These are phyloP conservation scores for Endothia cerciana DNA, from an alignment of 2,329 filamentous ascomycete genomes.

Conservation along the genomic window DNA sequence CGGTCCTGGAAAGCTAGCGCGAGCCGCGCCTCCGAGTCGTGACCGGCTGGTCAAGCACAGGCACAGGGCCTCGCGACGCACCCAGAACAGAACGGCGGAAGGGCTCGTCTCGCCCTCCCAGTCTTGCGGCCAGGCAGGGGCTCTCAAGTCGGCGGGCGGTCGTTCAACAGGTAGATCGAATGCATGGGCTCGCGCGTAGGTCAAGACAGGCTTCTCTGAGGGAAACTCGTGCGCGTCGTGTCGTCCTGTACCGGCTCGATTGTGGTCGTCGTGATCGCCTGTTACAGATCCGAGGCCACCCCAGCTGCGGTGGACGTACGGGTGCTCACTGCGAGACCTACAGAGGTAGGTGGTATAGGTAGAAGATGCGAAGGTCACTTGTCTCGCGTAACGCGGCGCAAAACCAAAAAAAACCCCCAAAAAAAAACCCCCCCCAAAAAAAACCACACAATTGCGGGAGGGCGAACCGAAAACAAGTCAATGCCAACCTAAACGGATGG, in stretches of 20 bases:
- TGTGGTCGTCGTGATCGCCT: not conserved
- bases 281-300: not conserved
- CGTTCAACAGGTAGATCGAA: not conserved
- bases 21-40: not conserved
- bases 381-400: constrained; percentile 8
- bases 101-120: not conserved
- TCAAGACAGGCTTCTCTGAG: not conserved
- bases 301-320: not conserved
- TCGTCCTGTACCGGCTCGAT: not conserved
- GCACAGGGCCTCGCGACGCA: constrained; percentile 11
- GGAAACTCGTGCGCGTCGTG: not conserved
- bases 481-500: constrained; percentile 1
- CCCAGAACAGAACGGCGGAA: constrained; percentile 2
- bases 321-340: constrained; percentile 1
- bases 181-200: constrained; percentile 1
- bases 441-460: not conserved
- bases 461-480: not conserved
- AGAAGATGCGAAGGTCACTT: constrained; percentile 2
- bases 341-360: not conserved
- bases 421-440: not conserved
- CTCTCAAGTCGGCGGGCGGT: constrained; percentile 1
- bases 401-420: not conserved
- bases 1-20: not conserved
- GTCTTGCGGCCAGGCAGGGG: not conserved
- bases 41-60: not conserved